Evolutionary conservation across 345 rosid genomes (phyloP), one percentile per base, ranked within the genome.

Genomic region (Brassica incana): DNA sequence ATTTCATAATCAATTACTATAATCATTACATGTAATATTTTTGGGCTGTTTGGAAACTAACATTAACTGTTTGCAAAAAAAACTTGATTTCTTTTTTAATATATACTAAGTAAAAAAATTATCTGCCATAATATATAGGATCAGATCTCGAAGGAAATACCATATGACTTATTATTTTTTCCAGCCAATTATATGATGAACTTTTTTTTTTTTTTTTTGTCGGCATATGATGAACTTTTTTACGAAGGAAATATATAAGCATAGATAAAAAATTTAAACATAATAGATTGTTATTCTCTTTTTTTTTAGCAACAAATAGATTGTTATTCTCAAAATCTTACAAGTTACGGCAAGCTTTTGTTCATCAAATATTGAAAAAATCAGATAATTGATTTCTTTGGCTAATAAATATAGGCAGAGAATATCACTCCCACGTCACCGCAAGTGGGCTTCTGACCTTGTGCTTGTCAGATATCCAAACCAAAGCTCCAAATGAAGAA

Each of bases 401-500:
- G 30, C 2, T 59, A 59, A 58, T 67, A 67, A 66, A 75, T 16
- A 75, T 54, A n/a, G 69, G 23, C 33, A 67, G 33, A 66, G 29
- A 32, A 5, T 56, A 20, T 60, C 30, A 74, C 4, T 70, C 73
- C 95, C 97, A 93, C n/a, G 88, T 79, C 12, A 84, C 91, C 0
- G 92, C 93, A 2, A 92, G 62, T 8, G 97, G 91, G 73, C 94
- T 92, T 82, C 90, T 86, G 35, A 92, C 93, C 11, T 3, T 70
- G 64, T 86, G 78, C 33, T 64, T 85, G 14, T 88, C 89, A 10
- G 87, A 89, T 58, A 80, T 71, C 97, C 97, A 92, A 48, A 78
- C 78, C 33, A 92, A 72, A 5, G 88, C 84, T 63, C 96, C 96
- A 72, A 88, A 89, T 7, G 90, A 82, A 8, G 74, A 52, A 0